Base-by-base conservation (phyloP, 2,329 filamentous ascomycete species). In the Fusarium robinianum region DNA sequence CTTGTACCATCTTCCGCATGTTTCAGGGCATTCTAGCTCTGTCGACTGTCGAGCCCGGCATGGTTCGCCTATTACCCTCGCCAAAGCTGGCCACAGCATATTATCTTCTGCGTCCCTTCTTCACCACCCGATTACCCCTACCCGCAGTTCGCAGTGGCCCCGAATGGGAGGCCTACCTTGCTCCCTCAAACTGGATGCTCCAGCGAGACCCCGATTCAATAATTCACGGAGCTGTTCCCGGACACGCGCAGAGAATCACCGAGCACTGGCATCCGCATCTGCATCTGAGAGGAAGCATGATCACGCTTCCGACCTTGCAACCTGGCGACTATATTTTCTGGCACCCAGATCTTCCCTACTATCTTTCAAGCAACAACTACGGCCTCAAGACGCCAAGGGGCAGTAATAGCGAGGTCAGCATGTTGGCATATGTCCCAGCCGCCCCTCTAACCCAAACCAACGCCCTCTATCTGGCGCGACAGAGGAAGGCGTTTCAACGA, bases 1-100 rank as follows among this genome's bases (percentile, higher is more conserved):
- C 76, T 3, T 81, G 78, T 58, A 77, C 74, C 51, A 78, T 80
- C 63, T 78, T 80, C 62, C 76, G 78, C 58, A 78, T 81, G 72
- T 81, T 79, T 63, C 77, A 80, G 59, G 78, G 78, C 39, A 73
- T 80, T 33, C 65, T 81, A 5, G 77, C 77, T 4, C 68, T 80
- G 29, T 78, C 75, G 9, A 72, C 72, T 10, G 75, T 79, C 24
- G 80, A 79, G 1, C 84, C 86, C 0, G 80, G 79, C 14, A 84
- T 90, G 66, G 85, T 88, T 6, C 88, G 85, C 0, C 70, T 94
- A 10, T 76, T 85, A 12, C 84, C 91, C 2, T 90, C 88, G 51
- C 88, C 88, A 0, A 76, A 78, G 39, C 79, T 87, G 41, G 83
- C 87, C 11, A 91, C 87, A 0, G 84, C 87, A 3, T 94, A 94